A percentile compares a stretch with the other conserved stretches of the same genome.
Evolutionary conservation across 495 filamentous ascomycete species (phyloP).

Genomic region (Neurospora cerealis): DNA sequence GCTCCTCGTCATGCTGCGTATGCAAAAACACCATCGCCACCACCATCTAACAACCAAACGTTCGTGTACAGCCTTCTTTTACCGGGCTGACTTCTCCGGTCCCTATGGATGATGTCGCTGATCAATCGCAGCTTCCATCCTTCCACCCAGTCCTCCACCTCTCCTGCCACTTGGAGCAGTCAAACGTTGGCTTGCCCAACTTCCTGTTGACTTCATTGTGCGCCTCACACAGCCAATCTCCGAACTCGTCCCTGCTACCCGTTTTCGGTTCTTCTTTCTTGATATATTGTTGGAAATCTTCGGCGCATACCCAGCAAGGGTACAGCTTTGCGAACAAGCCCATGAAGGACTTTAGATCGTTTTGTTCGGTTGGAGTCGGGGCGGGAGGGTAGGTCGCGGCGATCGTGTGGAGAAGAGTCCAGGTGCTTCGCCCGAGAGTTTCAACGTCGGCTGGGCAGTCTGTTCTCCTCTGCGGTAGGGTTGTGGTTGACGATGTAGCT

Average conservation of each 20-base stretch:
- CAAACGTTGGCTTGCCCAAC: constrained; percentile 83
- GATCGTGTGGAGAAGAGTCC: constrained; percentile 89
- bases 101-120: background rate
- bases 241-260: constrained; percentile 62
- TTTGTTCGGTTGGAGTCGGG: constrained; percentile 57
- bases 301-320: constrained; percentile 90
- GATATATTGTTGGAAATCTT: constrained; percentile 84
- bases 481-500: constrained; percentile 9
- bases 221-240: constrained; percentile 90
- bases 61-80: background rate
- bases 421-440: constrained; percentile 69
- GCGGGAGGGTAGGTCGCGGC: constrained; percentile 70
- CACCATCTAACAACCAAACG: background rate
- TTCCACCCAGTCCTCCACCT: constrained; percentile 90
- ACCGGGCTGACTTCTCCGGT: background rate
- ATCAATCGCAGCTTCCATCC: constrained; percentile 57
- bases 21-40: background rate
- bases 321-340: constrained; percentile 72
- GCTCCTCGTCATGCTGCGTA: background rate
- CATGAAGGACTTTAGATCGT: constrained; percentile 70
- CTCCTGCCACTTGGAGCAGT: constrained; percentile 88
- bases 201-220: constrained; percentile 97
- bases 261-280: constrained; percentile 59
- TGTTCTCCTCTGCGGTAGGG: constrained; percentile 3
- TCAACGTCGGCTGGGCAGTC: constrained; percentile 80